Base-by-base conservation (phyloP, 768 basidiomycete species). In the Hirschioporus abietinus region DNA sequence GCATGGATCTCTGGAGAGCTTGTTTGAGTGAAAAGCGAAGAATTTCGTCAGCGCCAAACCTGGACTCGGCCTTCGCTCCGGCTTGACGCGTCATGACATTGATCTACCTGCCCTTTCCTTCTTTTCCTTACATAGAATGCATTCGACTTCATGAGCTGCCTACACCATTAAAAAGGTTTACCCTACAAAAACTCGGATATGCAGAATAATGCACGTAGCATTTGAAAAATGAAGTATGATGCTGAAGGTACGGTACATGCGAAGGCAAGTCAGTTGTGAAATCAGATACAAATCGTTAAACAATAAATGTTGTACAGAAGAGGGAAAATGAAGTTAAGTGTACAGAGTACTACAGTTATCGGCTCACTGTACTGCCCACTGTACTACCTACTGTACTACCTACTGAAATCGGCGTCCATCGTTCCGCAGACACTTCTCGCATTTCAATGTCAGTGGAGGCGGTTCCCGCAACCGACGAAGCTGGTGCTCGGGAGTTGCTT, bases 361-460 rank as follows among this genome's bases (percentile, higher is more conserved):
- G 42, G 12, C 42, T 52, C 20, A 52, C 42, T 52, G 42, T 7
- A 36, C 35, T 36, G 35, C n/a, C n/a, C n/a, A n/a, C n/a, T n/a
- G n/a, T 30, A 8, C 30, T 30, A 30, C 30, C 30, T 30, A 52
- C 42, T 52, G 42, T 15, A 15, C 42, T 52, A 20, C 42, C 42
- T 52, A 52, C 42, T 52, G 42, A 52, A 52, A 52, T 52, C 15
- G 42, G 42, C 12, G 42, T 52, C 42, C 42, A 52, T 52, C 42
- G 42, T 52, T 52, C 42, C 15, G 12, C 42, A 52, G 42, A 10
- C 42, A 71, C 27, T 58, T 72, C 71, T 35, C 71, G 68, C 71
- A 72, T 72, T 65, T 72, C 71, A 23, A 68, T 66, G 27, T n/a
- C 62, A 64, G 42, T 30, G 4, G 30, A 30, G 30, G 30, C 30